Percentiles rank a stretch among this genome's conserved stretches.
phyloP scores from a whole-genome alignment of 1,139 yeast species.

The Debaryomyces subglobosus region DNA sequence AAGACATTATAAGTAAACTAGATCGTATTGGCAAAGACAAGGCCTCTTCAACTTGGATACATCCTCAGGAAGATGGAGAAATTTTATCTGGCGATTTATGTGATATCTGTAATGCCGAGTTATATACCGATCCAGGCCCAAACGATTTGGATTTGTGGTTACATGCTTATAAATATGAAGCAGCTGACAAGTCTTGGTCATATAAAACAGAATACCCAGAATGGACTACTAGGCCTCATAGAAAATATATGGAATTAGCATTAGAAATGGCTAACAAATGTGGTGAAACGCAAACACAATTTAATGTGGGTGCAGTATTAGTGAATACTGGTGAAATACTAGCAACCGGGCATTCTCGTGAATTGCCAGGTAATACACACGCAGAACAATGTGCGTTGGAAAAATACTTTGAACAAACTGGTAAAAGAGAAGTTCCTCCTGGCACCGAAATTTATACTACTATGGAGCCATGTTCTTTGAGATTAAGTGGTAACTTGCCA shows the following conservation, averaged over 20 bases:
- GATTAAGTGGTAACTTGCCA: constrained; percentile 89
- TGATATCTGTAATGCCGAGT: constrained; percentile 65
- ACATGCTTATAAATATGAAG: constrained; percentile 81
- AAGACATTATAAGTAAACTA: constrained; percentile 48
- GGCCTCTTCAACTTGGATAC: constrained; percentile 70
- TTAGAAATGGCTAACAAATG: constrained; percentile 78
- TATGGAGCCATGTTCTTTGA: constrained; percentile 94
- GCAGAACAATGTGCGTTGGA: constrained; percentile 96
- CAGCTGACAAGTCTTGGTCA: constrained; percentile 63
- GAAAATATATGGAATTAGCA: constrained; percentile 64
- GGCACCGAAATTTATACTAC: constrained; percentile 90
- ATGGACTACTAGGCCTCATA: constrained; percentile 75
- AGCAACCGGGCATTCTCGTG: constrained; percentile 86
- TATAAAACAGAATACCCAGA: constrained; percentile 80
- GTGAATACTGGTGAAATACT: constrained; percentile 68
- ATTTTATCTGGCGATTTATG: constrained; percentile 60
- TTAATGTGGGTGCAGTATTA: constrained; percentile 90
- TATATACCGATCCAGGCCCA: constrained; percentile 86
- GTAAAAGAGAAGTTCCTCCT: constrained; percentile 55
- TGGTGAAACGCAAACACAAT: constrained; percentile 83
- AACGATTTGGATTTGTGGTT: constrained; percentile 86
- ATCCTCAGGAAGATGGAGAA: constrained; percentile 64
- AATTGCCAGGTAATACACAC: constrained; percentile 93
- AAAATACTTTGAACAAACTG: constrained; percentile 56
- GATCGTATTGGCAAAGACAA: constrained; percentile 69